Base-by-base conservation (phyloP, 1,284 basidiomycete species). In the Ustilago xerochloae region DNA sequence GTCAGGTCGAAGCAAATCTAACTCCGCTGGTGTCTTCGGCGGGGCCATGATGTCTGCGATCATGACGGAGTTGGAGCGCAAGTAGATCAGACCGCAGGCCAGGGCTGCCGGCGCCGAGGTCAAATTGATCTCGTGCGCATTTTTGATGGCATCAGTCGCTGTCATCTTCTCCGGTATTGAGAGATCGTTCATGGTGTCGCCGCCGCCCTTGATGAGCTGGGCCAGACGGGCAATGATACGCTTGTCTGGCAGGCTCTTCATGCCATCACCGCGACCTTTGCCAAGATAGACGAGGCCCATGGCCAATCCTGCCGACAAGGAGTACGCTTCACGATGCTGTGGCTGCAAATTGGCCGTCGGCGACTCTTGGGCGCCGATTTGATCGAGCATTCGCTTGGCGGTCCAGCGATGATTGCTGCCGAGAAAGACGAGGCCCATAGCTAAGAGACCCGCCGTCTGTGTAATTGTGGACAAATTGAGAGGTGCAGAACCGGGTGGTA, bases 251-350 rank as follows among this genome's bases (percentile, higher is more conserved):
- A 75, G 41, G 32, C 71, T 75, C 33, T 65, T 62, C 80, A 82
- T 78, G 6, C 69, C 63, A 9, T 73, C 66, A 20, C 73, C 55
- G 3, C 77, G 63, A 1, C 72, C 81, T 75, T 90, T 91, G 7
- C 93, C 94, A 6, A 99, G 88, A 91, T 97, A 95, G 84, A 97
- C 92, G 88, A 97, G 91, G 0, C 97, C 97, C 80, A 97, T 97
- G 0, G 92, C 90, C 43, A 97, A 88, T 4, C 92, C 93, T 1
- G 94, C 91, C 2, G 93, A 90, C 72, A 94, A 90, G 0, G 94
- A 92, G 83, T 98, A 99, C 0, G 94, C 91, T 82, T 99, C 97
- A 32, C 92, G 89, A 22, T 73, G 61, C 22, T 69, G 63, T 29
- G 73, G 69, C 49, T 77, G 76, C 4, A 70, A 52, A 72, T 97